These are phyloP conservation scores for Claviceps sorghi DNA, from an alignment of 2,329 filamentous ascomycete species.

Conservation along the genomic window DNA sequence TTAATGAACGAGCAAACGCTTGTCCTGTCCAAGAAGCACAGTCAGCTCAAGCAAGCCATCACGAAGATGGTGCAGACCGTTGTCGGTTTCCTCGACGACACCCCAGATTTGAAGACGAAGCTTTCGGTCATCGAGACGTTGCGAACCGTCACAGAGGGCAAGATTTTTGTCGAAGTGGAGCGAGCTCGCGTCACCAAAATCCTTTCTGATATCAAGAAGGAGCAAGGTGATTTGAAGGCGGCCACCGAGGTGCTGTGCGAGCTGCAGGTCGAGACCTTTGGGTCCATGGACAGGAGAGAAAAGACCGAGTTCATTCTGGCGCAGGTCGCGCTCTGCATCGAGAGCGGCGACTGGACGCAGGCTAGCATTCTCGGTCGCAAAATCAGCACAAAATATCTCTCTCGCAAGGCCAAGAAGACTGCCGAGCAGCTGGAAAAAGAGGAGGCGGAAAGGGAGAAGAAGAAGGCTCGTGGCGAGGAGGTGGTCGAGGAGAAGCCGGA, in stretches of 20 bases:
- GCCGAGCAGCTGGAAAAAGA: slow-evolving; percentile 82
- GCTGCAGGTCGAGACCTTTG: slow-evolving; percentile 96
- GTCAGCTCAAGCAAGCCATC: slow-evolving; percentile 96
- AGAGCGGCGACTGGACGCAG: slow-evolving; percentile 92
- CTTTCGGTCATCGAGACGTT: slow-evolving; percentile 87
- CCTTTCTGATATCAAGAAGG: slow-evolving; percentile 92
- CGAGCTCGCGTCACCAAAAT: slow-evolving; percentile 89
- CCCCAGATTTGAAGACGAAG: slow-evolving; percentile 75
- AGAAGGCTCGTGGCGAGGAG: slow-evolving; percentile 64
- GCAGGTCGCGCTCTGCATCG: slow-evolving; percentile 87
- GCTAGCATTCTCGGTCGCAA: slow-evolving; percentile 87
- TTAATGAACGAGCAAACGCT: slow-evolving; percentile 93
- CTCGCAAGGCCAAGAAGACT: slow-evolving; percentile 81
- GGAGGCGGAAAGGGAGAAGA: slow-evolving; percentile 75
- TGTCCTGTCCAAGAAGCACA: slow-evolving; percentile 97
- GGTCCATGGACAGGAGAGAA: slow-evolving; percentile 90
- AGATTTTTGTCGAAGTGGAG: slow-evolving; percentile 99
- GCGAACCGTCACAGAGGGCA: slow-evolving; percentile 93
- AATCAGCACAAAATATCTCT: slow-evolving; percentile 88
- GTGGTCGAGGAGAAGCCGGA: slow-evolving; percentile 66
- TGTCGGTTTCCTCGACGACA: slow-evolving; percentile 79
- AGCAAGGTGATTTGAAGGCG: slow-evolving; percentile 79
- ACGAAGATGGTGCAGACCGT: slow-evolving; percentile 98
- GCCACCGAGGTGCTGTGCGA: slow-evolving; percentile 92
- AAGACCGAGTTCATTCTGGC: slow-evolving; percentile 98